phyloP scores from a whole-genome alignment of 2,329 filamentous ascomycete species.

The Mariannaea sp. region DNA sequence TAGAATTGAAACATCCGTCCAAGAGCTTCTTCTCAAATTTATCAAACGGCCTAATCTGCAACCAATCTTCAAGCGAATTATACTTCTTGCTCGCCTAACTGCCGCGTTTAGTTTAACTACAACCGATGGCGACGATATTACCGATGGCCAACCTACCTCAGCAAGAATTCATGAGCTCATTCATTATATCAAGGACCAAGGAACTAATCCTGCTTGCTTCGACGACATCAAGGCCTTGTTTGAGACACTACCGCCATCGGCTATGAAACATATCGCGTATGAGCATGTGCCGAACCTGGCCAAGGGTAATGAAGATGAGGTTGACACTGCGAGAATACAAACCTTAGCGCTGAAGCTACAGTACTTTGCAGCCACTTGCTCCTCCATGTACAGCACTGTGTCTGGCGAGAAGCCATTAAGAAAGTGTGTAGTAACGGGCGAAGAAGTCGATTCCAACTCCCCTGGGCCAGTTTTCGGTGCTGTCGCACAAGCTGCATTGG shows the following conservation, averaged over 20 bases:
- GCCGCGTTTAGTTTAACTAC: constrained; percentile 44
- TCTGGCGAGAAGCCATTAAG: constrained; percentile 27
- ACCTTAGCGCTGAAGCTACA: constrained; percentile 50
- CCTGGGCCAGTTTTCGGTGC: constrained; percentile 33
- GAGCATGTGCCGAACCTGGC: constrained; percentile 43
- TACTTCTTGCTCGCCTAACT: constrained; percentile 46
- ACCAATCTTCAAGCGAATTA: constrained; percentile 48
- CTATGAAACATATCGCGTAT: constrained; percentile 48
- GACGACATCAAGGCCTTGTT: constrained; percentile 53
- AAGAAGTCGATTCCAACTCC: constrained; percentile 23
- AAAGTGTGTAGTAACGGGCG: constrained; percentile 35
- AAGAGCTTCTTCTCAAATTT: constrained; percentile 40
- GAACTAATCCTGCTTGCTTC: constrained; percentile 49
- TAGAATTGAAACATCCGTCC: constrained; percentile 38
- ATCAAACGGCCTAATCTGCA: constrained; percentile 38
- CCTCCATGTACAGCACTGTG: constrained; percentile 30
- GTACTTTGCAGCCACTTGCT: constrained; percentile 51
- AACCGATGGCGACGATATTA: constrained; percentile 38
- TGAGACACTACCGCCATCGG: constrained; percentile 47
- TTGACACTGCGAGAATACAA: constrained; percentile 35
- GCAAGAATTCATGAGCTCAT: constrained; percentile 43
- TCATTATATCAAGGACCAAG: constrained; percentile 45
- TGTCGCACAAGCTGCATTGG: constrained; percentile 32
- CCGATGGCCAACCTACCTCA: constrained; percentile 37
- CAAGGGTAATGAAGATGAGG: constrained; percentile 33